Base-by-base conservation (phyloP, 495 filamentous ascomycete genomes). In the Neurospora sp. region DNA sequence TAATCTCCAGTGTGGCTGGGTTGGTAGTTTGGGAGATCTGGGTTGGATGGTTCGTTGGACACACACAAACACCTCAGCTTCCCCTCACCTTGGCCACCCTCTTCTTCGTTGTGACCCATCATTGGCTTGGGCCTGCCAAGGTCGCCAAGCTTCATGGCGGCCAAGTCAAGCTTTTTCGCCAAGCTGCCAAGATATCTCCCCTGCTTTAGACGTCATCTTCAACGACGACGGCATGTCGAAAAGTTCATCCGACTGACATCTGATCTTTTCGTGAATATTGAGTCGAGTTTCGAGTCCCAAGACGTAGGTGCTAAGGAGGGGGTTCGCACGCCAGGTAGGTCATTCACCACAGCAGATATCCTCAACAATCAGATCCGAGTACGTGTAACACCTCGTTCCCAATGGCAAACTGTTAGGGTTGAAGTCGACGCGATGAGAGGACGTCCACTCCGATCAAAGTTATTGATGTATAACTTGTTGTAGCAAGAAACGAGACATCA, bases 151-250 rank as follows among this genome's bases (percentile, higher is more conserved):
- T 69, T 73, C 22, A 71, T 31, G 69, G 69, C 42, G 12, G 1
- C 41, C 41, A 69, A 65, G 59, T 71, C 73, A 78, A 76, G 76
- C 68, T 69, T 75, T 70, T 40, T 40, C 74, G 80, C 79, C 79
- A 82, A 82, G 80, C 69, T 74, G 75, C 78, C 75, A 82, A 78
- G 78, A 74, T 74, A 65, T 65, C 14, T 35, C 53, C 53, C 53
- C 53, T 65, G 53, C 53, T 65, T 65, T 16, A 35, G 22, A 65
- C 53, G 53, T 65, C 53, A 65, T 35, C 27, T 35, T 35, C 10
- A 12, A 65, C 27, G 22, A 61, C 53, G 22, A 61, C 12, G 7
- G 3, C 6, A 37, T 14, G 3, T 20, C 42, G n/a, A 20, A 1
- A 40, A 53, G 0, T 61, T 65, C 53, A 35, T 65, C 53, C 8